Evolutionary conservation across 2,329 filamentous ascomycete genomes (phyloP).

Genomic region (Hypoxylon sp.): DNA sequence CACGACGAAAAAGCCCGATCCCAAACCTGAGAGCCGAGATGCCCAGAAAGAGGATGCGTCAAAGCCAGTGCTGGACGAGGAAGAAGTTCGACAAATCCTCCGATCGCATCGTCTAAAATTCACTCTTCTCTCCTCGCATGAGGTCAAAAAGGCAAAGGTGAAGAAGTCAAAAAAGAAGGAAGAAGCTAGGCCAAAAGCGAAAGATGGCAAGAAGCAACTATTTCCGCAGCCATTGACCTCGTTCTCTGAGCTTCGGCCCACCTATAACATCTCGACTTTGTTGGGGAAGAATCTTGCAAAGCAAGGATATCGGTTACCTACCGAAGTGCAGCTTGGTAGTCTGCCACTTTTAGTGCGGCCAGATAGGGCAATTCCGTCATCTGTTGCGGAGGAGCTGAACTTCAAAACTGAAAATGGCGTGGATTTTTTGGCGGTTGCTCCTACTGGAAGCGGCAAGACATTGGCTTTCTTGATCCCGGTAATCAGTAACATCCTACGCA

Average conservation of each 20-base stretch:
- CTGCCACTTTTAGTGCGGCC: slow-evolving; percentile 82
- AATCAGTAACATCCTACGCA: slow-evolving; percentile 79
- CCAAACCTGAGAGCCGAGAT: slow-evolving; percentile 45
- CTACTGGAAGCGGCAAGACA: slow-evolving; percentile 97
- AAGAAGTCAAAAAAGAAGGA: slow-evolving; percentile 72
- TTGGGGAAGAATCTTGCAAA: slow-evolving; percentile 83
- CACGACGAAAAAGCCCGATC: slow-evolving; percentile 49
- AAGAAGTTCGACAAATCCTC: slow-evolving; percentile 80
- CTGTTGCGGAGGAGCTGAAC: slow-evolving; percentile 55
- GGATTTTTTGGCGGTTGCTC: slow-evolving; percentile 89
- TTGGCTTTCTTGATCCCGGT: slow-evolving; percentile 91
- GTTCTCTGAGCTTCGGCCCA: slow-evolving; percentile 79
- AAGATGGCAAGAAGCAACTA: slow-evolving; percentile 72
- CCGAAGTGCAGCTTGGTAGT: slow-evolving; percentile 91
- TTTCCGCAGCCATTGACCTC: slow-evolving; percentile 84
- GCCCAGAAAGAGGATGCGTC: slow-evolving; percentile 43
- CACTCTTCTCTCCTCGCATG: slow-evolving; percentile 75
- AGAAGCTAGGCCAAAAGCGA: slow-evolving; percentile 60
- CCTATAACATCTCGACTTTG: slow-evolving; percentile 80
- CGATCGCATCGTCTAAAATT: slow-evolving; percentile 88
- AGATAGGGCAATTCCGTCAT: slow-evolving; percentile 61
- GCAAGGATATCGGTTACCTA: slow-evolving; percentile 91
- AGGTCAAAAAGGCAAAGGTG: slow-evolving; percentile 59
- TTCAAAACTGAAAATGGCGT: slow-evolving; percentile 59
- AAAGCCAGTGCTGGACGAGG: slow-evolving; percentile 69